phyloP scores from a whole-genome alignment of 345 rosid species.

The Eutrema heterophyllum region DNA sequence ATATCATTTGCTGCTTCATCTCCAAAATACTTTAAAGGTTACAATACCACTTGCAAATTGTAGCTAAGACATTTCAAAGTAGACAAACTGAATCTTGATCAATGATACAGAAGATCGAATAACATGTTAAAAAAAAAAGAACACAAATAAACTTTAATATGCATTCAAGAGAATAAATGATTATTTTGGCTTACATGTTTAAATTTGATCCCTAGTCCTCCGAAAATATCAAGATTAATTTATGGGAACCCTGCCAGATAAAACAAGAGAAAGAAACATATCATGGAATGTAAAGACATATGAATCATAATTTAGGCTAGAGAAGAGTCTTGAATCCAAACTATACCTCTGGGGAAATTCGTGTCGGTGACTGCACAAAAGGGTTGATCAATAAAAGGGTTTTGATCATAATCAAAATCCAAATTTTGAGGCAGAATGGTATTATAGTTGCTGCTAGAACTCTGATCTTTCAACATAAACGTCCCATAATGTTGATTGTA shows the following conservation, averaged over 20 bases:
- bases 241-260: constrained; percentile 43
- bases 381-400: constrained; percentile 37
- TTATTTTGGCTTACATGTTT: constrained; percentile 21
- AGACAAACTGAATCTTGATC: background rate
- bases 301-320: background rate
- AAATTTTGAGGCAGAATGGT: constrained; percentile 42
- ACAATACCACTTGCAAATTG: background rate
- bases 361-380: constrained; percentile 34
- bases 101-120: constrained; percentile 1
- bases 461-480: constrained; percentile 30
- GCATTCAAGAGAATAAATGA: background rate
- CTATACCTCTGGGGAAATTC: constrained; percentile 39
- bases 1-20: background rate
- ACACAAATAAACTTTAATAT: background rate
- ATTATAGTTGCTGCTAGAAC: constrained; percentile 26
- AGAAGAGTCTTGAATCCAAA: background rate
- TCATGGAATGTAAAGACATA: constrained; percentile 1
- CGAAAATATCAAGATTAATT: background rate
- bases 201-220: background rate
- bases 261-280: constrained; percentile 8
- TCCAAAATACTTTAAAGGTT: background rate
- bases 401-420: constrained; percentile 37
- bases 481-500: constrained; percentile 35
- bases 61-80: background rate
- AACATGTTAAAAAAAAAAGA: background rate